Base-by-base conservation (phyloP, 164 flowering plant genomes). In the Saururus chinensis region DNA sequence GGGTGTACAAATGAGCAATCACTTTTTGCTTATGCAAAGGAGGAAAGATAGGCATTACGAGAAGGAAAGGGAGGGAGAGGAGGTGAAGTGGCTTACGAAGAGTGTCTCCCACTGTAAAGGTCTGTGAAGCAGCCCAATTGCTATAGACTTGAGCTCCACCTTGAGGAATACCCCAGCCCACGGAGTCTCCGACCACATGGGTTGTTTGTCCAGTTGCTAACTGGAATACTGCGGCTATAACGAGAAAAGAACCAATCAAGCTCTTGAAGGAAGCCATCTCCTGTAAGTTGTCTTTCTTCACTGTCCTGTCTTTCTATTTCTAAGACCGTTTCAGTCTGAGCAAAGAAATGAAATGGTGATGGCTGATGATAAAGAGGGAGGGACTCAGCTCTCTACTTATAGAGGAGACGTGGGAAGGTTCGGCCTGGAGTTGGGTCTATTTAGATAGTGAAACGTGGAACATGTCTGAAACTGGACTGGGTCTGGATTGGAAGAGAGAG, bases 41-140 rank as follows among this genome's bases (percentile, higher is more conserved):
- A 24, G n/a, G 13, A 1, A 9, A 9, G 12, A 57, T 14, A 22
- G 19, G 45, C 12, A 41, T 41, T 41, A 8, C 0, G 12, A 41
- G 8, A 0, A 13, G 12, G 12, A 0, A 41, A 41, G 8, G 12
- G 12, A 41, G 12, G 12, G 12, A 40, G 11, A 11, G 42, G 12
- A 14, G 1, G 17, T 4, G 49, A 42, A 42, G 49, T 10, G 49
- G 49, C 63, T 57, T 69, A 76, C 80, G 58, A 25, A 74, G 64
- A 66, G 41, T 59, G 56, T 70, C 77, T 6, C 65, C 65, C 37
- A 70, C 65, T 16, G 0, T 9, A 59, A 70, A 67, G n/a, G 65
- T 55, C 17, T 58, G 53, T 7, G 53, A 20, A 16, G 48, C 17
- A 30, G 70, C 64, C 77, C 77, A 74, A 21, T n/a, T 54, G 49